Conservation (phyloP, 1,139 yeast genomes). For the Hansenula lynferdii region DNA sequence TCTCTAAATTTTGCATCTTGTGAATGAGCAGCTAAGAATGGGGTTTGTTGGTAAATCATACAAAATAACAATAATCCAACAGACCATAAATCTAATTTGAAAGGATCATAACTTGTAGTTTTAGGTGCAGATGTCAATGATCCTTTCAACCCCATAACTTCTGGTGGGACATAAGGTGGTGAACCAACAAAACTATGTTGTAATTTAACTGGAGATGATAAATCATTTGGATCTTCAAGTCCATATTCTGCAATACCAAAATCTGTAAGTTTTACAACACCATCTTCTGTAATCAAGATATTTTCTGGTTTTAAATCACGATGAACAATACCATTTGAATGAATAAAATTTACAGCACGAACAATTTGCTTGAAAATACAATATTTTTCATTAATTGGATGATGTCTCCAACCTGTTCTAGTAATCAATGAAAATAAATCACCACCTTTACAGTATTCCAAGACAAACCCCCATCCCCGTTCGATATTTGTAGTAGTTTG, state of each 20-base stretch:
- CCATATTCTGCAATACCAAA: conserved; percentile 66
- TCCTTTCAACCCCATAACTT: conserved; percentile 50
- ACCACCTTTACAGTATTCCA: conserved; percentile 66
- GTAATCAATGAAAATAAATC: conserved; percentile 64
- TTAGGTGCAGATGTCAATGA: conserved; percentile 6
- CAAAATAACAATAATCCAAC: conserved; percentile 63
- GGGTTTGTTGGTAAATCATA: conserved; percentile 53
- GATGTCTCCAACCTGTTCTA: conserved; percentile 40
- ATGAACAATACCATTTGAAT: conserved; percentile 77
- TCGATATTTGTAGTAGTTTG: conserved; percentile 50
- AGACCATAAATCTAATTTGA: conserved; percentile 70
- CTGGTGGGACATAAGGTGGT: conserved; percentile 80
- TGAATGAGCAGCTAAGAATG: conserved; percentile 48
- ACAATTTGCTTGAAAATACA: conserved; percentile 44
- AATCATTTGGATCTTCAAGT: conserved; percentile 51
- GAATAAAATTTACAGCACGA: conserved; percentile 64
- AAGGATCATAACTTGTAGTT: conserved; percentile 45
- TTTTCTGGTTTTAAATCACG: conserved; percentile 95
- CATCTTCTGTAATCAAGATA: conserved; percentile 52
- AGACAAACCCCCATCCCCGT: conserved; percentile 74
- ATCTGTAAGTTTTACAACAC: conserved; percentile 67
- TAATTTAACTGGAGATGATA: conserved; percentile 39
- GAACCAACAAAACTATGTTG: conserved; percentile 61
- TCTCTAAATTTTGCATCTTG: conserved; percentile 55
- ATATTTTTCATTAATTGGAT: conserved; percentile 47